A percentile compares a stretch with the other conserved stretches of the same genome.
These are phyloP conservation scores for Phylloporus arenicola DNA, from an alignment of 768 basidiomycete genomes.

Conservation along the genomic window DNA sequence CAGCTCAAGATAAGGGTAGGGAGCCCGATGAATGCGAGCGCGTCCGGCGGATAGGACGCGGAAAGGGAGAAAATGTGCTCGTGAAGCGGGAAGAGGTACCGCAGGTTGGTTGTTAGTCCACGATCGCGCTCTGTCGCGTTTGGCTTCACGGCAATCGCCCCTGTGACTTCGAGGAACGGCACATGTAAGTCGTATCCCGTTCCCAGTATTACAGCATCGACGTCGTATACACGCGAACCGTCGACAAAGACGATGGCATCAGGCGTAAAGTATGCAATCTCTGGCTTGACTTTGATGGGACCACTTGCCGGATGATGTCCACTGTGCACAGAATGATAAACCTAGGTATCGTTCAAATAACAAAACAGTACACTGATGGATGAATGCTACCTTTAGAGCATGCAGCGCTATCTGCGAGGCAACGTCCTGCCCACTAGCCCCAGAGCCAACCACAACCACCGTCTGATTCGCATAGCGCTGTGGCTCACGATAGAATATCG, in stretches of 20 bases:
- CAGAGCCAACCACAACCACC: conserved; percentile 48
- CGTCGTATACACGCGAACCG: conserved; percentile 34
- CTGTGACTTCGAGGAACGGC: conserved; percentile 41
- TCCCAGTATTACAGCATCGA: conserved; percentile 46
- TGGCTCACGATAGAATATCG: conserved; percentile 49
- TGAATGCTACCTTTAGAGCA: conserved; percentile 37
- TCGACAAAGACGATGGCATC: conserved; percentile 44
- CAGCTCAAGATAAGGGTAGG: conserved; percentile 45
- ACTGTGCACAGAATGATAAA: conserved; percentile 36
- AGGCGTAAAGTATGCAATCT: conserved; percentile 45
- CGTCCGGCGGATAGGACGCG: conserved; percentile 42
- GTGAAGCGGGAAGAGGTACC: conserved; percentile 53
- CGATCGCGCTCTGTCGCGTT: conserved; percentile 9
- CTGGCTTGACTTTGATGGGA: conserved; percentile 34
- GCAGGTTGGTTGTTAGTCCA: conserved; percentile 42
- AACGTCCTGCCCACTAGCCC: conserved; percentile 43
- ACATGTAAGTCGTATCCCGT: conserved; percentile 53
- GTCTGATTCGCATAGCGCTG: conserved; percentile 36
- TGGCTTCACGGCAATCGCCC: conserved; percentile 15
- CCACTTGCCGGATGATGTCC: conserved; percentile 11
- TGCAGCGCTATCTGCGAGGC: conserved; percentile 37
- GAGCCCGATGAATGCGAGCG: conserved; percentile 53
- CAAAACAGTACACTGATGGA: neutral
- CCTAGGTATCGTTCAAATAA: conserved; percentile 7
- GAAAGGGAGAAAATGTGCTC: conserved; percentile 49